Conservation (phyloP, 2,329 filamentous ascomycete species). For the Pseudopithomyces chartarum region DNA sequence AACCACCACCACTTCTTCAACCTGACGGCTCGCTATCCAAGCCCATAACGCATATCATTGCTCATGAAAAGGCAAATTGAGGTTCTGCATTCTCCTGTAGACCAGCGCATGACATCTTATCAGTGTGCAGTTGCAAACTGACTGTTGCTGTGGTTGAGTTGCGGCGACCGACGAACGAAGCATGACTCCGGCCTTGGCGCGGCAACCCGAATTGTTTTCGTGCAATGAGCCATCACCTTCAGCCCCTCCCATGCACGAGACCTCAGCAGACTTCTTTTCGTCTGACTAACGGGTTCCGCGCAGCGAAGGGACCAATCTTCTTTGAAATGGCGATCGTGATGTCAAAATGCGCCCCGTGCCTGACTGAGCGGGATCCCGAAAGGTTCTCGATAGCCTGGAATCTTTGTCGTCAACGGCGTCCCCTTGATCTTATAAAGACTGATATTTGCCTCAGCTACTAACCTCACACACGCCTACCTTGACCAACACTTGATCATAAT, state of each 20-base stretch:
- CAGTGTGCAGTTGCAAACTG: not conserved
- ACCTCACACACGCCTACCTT: slow-evolving; percentile 16
- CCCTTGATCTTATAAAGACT: slow-evolving; percentile 35
- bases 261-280: slow-evolving; percentile 12
- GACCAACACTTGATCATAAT: not conserved
- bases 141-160: not conserved
- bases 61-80: not conserved
- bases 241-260: slow-evolving; percentile 17
- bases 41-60: not conserved
- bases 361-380: slow-evolving; percentile 17
- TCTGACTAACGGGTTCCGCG: slow-evolving; percentile 10
- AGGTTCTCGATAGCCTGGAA: slow-evolving; percentile 3
- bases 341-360: slow-evolving; percentile 4
- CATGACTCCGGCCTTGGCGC: slow-evolving; percentile 10
- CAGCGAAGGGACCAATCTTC: not conserved
- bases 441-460: slow-evolving; percentile 23
- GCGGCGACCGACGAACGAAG: not conserved
- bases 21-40: not conserved
- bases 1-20: not conserved
- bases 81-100: not conserved
- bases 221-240: slow-evolving; percentile 11
- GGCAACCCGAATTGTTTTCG: slow-evolving; percentile 10
- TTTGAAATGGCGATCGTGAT: not conserved
- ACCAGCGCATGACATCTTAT: not conserved
- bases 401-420: slow-evolving; percentile 17